Evolutionary conservation across 2,329 filamentous ascomycete species (phyloP), one percentile per base, ranked within the genome.

Genomic region (Bipolaris gigantea): DNA sequence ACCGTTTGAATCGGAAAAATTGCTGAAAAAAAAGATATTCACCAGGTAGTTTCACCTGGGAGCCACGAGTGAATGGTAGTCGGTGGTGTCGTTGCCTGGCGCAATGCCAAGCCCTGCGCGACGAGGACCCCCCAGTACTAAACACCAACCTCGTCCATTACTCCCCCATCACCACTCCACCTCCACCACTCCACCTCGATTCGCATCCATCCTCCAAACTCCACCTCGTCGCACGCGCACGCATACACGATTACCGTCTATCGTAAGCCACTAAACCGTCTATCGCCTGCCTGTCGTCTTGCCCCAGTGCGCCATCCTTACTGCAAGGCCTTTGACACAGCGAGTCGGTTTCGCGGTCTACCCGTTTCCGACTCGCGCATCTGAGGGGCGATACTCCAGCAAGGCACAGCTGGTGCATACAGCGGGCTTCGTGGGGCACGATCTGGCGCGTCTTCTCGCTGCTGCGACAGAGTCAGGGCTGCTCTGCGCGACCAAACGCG

Each of bases 331-430:
- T 46, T 39, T 40, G 41, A 46, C 33, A 46, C 23, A 34, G 41
- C 42, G 41, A 19, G 36, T 51, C 42, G 48, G 39, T 8, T 42
- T 43, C 34, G 39, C 40, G 32, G 10, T 19, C 30, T 19, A 44
- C 39, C 27, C 46, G 46, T 34, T 48, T 43, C 18, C 40, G 48
- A 43, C 36, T 40, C 33, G 49, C 49, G 42, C 35, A 51, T 51
- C 41, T 51, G 34, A 15, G 49, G 49, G 49, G 49, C 34, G 49
- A 50, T 51, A 51, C 49, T 51, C 49, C 15, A 45, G 49, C 49
- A 42, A 46, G 41, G 18, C 49, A 51, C 49, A 51, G 35, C 34
- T 6, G 34, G 49, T 41, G 21, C 16, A 32, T 15, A 38, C 21
- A n/a, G 39, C 42, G 49, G 49, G 49, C 49, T 51, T 51, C 46